Base-by-base conservation (phyloP, 768 basidiomycete genomes). In the Russula griseocarnosa region DNA sequence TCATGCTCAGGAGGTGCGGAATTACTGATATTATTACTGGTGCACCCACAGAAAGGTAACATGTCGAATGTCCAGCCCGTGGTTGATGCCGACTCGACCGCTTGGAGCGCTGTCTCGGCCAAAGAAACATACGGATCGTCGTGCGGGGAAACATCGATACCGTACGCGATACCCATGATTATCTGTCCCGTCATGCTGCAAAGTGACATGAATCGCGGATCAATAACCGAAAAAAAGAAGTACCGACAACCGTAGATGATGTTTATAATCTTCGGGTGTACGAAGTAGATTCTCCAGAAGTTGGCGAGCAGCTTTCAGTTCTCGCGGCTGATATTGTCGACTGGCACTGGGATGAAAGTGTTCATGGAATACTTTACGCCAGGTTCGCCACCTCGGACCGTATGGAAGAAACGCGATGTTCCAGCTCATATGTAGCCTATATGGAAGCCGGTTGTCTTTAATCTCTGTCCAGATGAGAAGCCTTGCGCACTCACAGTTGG, bases 111-210 rank as follows among this genome's bases (percentile, higher is more conserved):
- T 32, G 62, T 64, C 58, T 67, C 58, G 5, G 70, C 69, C 24
- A 69, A 47, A 20, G 28, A 58, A 34, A 69, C 50, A 24, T 62
- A 68, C 54, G 66, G 58, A 60, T 70, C 69, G 34, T 68, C 58
- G 58, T 60, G 62, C 60, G 65, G 66, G 13, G 60, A 52, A 11
- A 69, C 56, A 13, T 69, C 62, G 16, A 70, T 55, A 22, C 69
- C 69, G 24, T 70, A 69, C 10, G 65, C 63, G 54, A 70, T 67
- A 10, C 68, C 66, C 66, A 70, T 63, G 20, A 70, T 69, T 40
- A 66, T 22, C 34, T 66, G 61, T 46, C 65, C 61, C 5, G 62
- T 24, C 65, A 66, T 66, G 26, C 65, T 66, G 55, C 49, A 53
- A 36, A 7, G 22, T 11, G n/a, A 53, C 49, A 49, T 65, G 44